Evolutionary conservation across 163 green algal genomes (phyloP).

Genomic region (Dunaliella salina): DNA sequence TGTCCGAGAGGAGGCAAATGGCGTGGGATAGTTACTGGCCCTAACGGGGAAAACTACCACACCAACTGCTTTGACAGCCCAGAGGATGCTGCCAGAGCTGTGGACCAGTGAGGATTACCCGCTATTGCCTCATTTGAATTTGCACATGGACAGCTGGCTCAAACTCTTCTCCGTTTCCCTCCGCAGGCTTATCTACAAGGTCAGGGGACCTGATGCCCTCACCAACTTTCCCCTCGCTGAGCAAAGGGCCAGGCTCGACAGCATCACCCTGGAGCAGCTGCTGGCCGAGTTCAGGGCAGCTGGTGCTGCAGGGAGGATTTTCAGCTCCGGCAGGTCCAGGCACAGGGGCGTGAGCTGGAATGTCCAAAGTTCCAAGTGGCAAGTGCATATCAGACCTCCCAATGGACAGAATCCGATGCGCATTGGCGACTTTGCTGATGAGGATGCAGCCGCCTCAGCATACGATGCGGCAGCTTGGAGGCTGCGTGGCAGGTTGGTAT

Average conservation of each 20-base stretch:
- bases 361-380: not conserved
- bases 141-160: too few species aligned
- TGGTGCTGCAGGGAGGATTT: not conserved
- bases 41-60: not conserved
- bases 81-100: constrained; percentile 1
- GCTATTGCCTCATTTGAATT: not conserved
- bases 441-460: too few species aligned
- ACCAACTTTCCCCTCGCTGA: constrained; percentile 7
- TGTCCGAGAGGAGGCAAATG: too few species aligned
- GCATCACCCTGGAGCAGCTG: constrained; percentile 5
- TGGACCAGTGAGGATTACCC: not conserved
- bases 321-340: not conserved
- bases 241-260: not conserved
- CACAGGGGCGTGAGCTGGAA: not conserved
- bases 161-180: not conserved
- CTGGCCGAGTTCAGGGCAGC: constrained; percentile 4
- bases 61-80: not conserved
- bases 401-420: too few species aligned
- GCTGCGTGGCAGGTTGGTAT: too few species aligned
- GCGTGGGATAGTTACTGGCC: too few species aligned
- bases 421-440: too few species aligned
- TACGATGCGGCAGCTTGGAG: not conserved
- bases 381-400: not conserved
- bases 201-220: not conserved
- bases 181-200: constrained; percentile 10